A percentile compares a stretch with the other conserved stretches of the same genome.
phyloP scores from a whole-genome alignment of 208 protist genomes.

The Porcisia deanei region DNA sequence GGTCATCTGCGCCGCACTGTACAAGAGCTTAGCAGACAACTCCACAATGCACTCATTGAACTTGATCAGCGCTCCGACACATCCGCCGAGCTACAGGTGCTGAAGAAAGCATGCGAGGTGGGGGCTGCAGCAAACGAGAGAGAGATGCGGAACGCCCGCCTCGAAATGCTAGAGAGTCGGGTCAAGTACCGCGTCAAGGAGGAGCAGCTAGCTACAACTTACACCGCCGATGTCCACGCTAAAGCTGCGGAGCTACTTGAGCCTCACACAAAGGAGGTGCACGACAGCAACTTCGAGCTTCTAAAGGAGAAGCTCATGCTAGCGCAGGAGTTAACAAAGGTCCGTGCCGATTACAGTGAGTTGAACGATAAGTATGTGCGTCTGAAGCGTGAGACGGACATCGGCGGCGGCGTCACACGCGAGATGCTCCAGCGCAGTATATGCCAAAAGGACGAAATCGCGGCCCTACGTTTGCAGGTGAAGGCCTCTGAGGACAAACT shows the following conservation, averaged over 20 bases:
- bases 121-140: conserved; percentile 32
- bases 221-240: conserved; percentile 56
- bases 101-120: conserved; percentile 33
- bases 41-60: conserved; percentile 53
- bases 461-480: conserved; percentile 47
- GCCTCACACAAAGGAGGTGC: conserved; percentile 59
- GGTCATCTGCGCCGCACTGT: conserved; percentile 55
- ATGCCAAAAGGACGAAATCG: conserved; percentile 54
- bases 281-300: conserved; percentile 76
- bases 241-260: conserved; percentile 70
- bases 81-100: conserved; percentile 43
- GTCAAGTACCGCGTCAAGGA: conserved; percentile 67
- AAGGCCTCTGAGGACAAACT: conserved; percentile 64
- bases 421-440: conserved; percentile 55
- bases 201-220: conserved; percentile 37
- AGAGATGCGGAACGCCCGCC: conserved; percentile 31
- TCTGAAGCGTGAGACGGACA: conserved; percentile 47
- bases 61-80: conserved; percentile 55
- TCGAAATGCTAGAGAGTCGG: conserved; percentile 79
- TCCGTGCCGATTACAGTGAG: conserved; percentile 15
- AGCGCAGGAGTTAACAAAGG: conserved; percentile 39
- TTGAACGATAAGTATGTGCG: conserved; percentile 47
- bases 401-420: conserved; percentile 38
- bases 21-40: conserved; percentile 51
- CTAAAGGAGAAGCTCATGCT: conserved; percentile 70